Percentiles rank a stretch among this genome's conserved stretches.
phyloP scores from a whole-genome alignment of 108 stramenopile species.

The Stephanodiscus minutulus region DNA sequence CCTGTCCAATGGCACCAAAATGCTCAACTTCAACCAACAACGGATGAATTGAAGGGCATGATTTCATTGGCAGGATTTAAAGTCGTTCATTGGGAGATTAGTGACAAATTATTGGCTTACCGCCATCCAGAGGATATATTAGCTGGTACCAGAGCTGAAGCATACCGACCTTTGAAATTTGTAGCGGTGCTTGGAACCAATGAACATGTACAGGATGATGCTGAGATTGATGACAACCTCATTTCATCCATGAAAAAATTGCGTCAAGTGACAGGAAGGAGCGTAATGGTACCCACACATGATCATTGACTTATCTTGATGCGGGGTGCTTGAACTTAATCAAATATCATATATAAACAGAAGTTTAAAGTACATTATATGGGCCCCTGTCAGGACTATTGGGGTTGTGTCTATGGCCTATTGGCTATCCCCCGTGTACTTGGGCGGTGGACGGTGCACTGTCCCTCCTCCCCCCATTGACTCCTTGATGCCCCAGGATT shows the following conservation, averaged over 20 bases:
- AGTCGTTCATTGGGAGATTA: conserved; percentile 67
- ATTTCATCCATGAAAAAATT: conserved; percentile 13
- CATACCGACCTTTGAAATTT: conserved; percentile 61
- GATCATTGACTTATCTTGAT: neutral
- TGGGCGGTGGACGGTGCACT: too few relatives aligned
- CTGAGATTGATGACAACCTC: neutral
- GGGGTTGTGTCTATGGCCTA: too few relatives aligned
- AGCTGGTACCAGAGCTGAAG: conserved; percentile 56
- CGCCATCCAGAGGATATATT: conserved; percentile 52
- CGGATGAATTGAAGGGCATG: conserved; percentile 67
- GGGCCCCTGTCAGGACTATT: too few relatives aligned
- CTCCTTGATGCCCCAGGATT: too few relatives aligned
- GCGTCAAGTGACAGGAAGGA: conserved; percentile 15
- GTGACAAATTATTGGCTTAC: conserved; percentile 60
- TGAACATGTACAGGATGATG: conserved; percentile 1
- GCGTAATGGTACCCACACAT: neutral
- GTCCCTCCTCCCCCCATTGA: too few relatives aligned
- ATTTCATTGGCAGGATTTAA: conserved; percentile 60
- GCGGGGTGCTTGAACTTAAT: neutral
- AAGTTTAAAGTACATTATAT: too few relatives aligned
- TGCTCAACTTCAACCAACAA: conserved; percentile 62
- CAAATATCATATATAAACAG: too few relatives aligned
- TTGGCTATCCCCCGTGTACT: too few relatives aligned
- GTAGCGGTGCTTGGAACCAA: conserved; percentile 15
- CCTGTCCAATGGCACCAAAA: conserved; percentile 88